A percentile compares a stretch with the other conserved stretches of the same genome.
Evolutionary conservation across 2,329 filamentous ascomycete genomes (phyloP).

Genomic region (Diaporthe sp.): DNA sequence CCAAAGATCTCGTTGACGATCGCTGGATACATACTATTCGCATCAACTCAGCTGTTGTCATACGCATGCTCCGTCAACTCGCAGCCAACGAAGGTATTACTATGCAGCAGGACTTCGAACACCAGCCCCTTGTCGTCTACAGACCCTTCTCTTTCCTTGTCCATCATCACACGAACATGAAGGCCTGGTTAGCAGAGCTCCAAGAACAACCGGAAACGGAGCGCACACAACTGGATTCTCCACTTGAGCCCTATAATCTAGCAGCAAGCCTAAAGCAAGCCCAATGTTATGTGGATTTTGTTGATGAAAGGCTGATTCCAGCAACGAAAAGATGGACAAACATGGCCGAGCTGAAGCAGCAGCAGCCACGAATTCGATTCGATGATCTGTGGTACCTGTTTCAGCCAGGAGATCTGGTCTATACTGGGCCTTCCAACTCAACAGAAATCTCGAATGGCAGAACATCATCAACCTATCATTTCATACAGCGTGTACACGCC

Average conservation of each 20-base stretch:
- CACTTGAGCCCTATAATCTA: background rate
- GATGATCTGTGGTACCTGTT: background rate
- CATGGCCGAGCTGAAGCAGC: background rate
- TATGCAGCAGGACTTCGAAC: background rate
- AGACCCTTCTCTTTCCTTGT: background rate
- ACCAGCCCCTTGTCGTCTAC: background rate
- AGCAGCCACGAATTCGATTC: background rate
- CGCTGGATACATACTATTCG: background rate
- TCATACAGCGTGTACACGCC: background rate
- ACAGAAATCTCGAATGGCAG: background rate
- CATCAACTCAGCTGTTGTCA: background rate
- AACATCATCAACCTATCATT: background rate
- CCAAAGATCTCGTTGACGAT: background rate
- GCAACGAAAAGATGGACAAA: background rate
- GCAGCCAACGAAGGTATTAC: background rate
- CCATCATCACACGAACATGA: background rate
- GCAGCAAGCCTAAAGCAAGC: background rate
- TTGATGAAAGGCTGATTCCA: background rate
- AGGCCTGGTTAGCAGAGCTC: background rate
- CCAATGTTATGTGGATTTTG: background rate
- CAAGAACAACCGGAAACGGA: background rate
- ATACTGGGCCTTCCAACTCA: background rate
- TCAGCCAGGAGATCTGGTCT: background rate
- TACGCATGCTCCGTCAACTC: background rate
- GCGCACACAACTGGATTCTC: background rate